A percentile compares a stretch with the other conserved stretches of the same genome.
Conservation (phyloP, 148 eudicot species). For the Rheum nobile region DNA sequence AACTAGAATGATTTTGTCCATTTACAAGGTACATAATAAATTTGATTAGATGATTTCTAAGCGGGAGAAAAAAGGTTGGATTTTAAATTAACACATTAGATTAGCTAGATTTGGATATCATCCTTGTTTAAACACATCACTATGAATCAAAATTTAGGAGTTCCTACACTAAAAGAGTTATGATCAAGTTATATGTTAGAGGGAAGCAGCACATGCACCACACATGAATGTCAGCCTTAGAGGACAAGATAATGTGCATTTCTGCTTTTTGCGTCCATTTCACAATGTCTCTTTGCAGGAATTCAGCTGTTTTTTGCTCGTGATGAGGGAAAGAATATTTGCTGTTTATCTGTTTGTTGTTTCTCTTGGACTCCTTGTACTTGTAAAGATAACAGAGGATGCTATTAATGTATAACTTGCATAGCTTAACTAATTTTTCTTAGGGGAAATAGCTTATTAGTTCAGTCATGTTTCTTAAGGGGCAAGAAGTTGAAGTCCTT, state of each 20-base stretch:
- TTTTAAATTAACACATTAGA: background rate
- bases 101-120: background rate
- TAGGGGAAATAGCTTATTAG: background rate
- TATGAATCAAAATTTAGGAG: background rate
- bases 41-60: background rate
- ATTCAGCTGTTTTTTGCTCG: background rate
- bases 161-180: background rate
- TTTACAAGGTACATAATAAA: background rate
- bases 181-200: background rate
- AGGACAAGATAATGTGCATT: background rate
- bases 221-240: background rate
- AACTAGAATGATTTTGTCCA: background rate
- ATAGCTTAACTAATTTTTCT: background rate
- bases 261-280: background rate
- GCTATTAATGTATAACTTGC: background rate
- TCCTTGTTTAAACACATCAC: background rate
- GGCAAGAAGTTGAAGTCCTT: background rate
- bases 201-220: background rate
- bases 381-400: background rate
- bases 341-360: background rate
- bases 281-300: background rate
- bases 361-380: background rate
- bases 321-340: slow-evolving; percentile 2
- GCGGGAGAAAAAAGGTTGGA: background rate
- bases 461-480: background rate